phyloP scores from a whole-genome alignment of 73 alveolate species.

The Halteria grandinella region DNA sequence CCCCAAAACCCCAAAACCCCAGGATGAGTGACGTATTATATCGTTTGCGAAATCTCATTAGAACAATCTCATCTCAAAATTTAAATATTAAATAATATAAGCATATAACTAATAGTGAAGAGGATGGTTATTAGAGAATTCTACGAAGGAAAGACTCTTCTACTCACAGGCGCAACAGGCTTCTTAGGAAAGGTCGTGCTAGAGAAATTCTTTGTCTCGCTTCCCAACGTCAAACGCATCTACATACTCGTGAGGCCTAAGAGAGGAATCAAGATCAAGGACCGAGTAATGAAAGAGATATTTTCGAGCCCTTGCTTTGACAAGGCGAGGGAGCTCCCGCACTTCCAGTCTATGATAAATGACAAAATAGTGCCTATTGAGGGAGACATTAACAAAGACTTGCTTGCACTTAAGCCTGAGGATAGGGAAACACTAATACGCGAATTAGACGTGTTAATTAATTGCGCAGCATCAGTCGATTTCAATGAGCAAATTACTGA shows the following conservation, averaged over 20 bases:
- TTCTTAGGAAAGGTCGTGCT: conserved; percentile 65
- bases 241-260: conserved; percentile 57
- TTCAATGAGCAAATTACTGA: conserved; percentile 35
- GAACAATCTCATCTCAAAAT: no score
- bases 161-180: conserved; percentile 73
- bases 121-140: conserved; percentile 49
- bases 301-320: conserved; percentile 35
- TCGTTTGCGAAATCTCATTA: no score
- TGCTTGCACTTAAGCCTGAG: background rate
- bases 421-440: conserved; percentile 1
- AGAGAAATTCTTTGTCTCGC: conserved; percentile 53
- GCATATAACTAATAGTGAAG: no score
- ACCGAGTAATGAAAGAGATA: conserved; percentile 46
- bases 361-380: conserved; percentile 55
- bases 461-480: conserved; percentile 69
- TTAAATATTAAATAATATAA: no score
- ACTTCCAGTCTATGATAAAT: conserved; percentile 30
- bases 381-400: conserved; percentile 55
- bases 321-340: conserved; percentile 3
- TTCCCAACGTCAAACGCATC: conserved; percentile 53
- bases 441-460: conserved; percentile 37
- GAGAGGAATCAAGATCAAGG: conserved; percentile 33
- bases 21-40: no score
- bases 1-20: no score
- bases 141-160: conserved; percentile 55